Conservation (phyloP, 805 yeast genomes). For the Peterozyma toletana region DNA sequence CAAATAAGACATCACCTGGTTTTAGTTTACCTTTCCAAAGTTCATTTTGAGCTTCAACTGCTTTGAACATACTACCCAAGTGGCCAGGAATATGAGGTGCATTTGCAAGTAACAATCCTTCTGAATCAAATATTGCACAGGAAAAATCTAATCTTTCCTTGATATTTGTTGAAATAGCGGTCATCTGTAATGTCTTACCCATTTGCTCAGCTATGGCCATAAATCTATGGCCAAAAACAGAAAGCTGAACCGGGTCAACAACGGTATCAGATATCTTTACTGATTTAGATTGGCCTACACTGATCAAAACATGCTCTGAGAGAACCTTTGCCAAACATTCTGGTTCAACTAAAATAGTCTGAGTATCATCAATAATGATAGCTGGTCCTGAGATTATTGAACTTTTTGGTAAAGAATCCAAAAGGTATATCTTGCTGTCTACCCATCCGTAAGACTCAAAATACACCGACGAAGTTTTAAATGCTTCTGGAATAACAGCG, state of each 20-base stretch:
- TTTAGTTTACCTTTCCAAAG: conserved; percentile 57
- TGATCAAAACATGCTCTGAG: conserved; percentile 52
- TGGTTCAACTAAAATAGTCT: conserved; percentile 71
- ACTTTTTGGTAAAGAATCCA: conserved; percentile 51
- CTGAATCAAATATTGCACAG: conserved; percentile 72
- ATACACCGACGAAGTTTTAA: conserved; percentile 28
- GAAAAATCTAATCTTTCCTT: conserved; percentile 80
- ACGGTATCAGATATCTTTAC: conserved; percentile 16
- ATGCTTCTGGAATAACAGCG: conserved; percentile 37
- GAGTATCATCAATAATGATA: conserved; percentile 72
- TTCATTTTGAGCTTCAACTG: conserved; percentile 58
- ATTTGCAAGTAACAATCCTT: conserved; percentile 75
- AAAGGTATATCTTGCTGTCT: conserved; percentile 46
- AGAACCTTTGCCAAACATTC: conserved; percentile 46
- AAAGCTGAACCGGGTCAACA: conserved; percentile 64
- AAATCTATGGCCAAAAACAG: conserved; percentile 77
- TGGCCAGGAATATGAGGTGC: conserved; percentile 90
- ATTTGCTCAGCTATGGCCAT: conserved; percentile 90
- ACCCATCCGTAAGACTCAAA: conserved; percentile 51
- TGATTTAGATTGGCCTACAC: conserved; percentile 4
- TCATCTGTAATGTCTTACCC: conserved; percentile 75
- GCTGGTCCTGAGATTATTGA: conserved; percentile 61
- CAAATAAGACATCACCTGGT: conserved; percentile 70
- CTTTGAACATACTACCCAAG: conserved; percentile 79
- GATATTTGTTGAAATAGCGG: conserved; percentile 76